phyloP scores from a whole-genome alignment of 2,329 filamentous ascomycete species.

The Calonectria pseudoreteaudii region DNA sequence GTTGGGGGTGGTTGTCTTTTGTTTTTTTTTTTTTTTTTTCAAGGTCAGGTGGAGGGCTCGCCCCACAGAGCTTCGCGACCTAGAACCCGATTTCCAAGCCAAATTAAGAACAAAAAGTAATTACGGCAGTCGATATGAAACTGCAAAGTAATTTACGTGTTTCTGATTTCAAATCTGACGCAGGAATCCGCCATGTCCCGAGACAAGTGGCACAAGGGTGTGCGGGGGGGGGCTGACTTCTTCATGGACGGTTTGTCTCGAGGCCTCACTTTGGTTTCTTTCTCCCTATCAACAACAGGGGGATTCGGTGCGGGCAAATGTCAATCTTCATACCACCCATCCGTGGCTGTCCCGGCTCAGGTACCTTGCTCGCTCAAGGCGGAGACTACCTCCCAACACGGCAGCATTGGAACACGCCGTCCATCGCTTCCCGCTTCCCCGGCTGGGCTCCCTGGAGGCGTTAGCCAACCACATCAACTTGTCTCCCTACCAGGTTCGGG shows the following conservation, averaged over 20 bases:
- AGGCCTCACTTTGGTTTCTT: background rate
- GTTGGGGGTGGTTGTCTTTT: constrained; percentile 19
- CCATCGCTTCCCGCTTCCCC: constrained; percentile 35
- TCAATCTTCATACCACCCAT: constrained; percentile 1
- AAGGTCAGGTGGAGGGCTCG: constrained; percentile 23
- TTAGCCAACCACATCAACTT: constrained; percentile 25
- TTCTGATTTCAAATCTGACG: constrained; percentile 12
- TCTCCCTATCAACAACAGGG: background rate
- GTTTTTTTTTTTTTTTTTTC: constrained; percentile 19
- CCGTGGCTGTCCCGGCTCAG: constrained; percentile 1
- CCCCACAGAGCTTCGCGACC: constrained; percentile 23
- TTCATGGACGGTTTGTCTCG: background rate
- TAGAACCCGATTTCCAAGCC: background rate
- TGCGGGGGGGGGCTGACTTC: background rate
- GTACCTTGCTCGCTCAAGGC: constrained; percentile 21
- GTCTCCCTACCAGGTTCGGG: constrained; percentile 27
- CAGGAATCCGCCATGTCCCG: background rate
- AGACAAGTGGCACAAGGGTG: background rate
- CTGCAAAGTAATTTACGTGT: background rate
- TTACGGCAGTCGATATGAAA: constrained; percentile 13
- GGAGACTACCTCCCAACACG: constrained; percentile 18
- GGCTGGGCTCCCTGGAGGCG: constrained; percentile 25
- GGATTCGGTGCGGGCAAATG: background rate
- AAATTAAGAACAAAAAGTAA: background rate
- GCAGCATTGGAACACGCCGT: constrained; percentile 15